Percentiles rank a stretch among this genome's conserved stretches.
Conservation (phyloP, 1,139 yeast genomes). For the Meyerozyma carpophila region DNA sequence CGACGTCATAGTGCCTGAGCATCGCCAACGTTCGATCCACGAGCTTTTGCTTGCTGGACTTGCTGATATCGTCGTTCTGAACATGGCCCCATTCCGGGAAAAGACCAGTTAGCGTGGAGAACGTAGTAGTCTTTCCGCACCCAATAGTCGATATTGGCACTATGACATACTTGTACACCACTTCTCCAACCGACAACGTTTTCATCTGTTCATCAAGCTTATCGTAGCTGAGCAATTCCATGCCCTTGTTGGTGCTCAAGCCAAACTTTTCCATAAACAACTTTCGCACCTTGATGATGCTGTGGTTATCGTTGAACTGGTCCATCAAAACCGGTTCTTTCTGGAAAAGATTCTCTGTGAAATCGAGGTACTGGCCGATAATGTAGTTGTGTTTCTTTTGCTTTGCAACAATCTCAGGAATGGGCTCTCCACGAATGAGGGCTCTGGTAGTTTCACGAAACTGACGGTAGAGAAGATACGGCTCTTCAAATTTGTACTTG, state of each 20-base stretch:
- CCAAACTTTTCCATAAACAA: constrained; percentile 47
- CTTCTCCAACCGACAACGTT: background rate
- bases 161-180: constrained; percentile 46
- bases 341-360: constrained; percentile 51
- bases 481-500: constrained; percentile 94
- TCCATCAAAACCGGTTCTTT: constrained; percentile 39
- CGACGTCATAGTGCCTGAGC: constrained; percentile 36
- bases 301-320: constrained; percentile 52
- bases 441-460: constrained; percentile 81
- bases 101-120: constrained; percentile 51
- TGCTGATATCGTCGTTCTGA: constrained; percentile 77
- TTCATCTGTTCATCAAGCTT: constrained; percentile 8
- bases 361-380: constrained; percentile 64
- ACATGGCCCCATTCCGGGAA: constrained; percentile 67
- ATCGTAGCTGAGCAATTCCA: constrained; percentile 21
- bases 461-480: constrained; percentile 84
- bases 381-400: constrained; percentile 48
- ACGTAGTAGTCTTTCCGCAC: constrained; percentile 89
- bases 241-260: constrained; percentile 26
- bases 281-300: constrained; percentile 70
- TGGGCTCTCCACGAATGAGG: constrained; percentile 41
- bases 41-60: constrained; percentile 46
- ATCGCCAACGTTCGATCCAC: constrained; percentile 45
- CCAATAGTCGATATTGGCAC: constrained; percentile 90
- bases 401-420: constrained; percentile 35